Conservation (phyloP, 495 filamentous ascomycete species). For the Aspergillus steynii region DNA sequence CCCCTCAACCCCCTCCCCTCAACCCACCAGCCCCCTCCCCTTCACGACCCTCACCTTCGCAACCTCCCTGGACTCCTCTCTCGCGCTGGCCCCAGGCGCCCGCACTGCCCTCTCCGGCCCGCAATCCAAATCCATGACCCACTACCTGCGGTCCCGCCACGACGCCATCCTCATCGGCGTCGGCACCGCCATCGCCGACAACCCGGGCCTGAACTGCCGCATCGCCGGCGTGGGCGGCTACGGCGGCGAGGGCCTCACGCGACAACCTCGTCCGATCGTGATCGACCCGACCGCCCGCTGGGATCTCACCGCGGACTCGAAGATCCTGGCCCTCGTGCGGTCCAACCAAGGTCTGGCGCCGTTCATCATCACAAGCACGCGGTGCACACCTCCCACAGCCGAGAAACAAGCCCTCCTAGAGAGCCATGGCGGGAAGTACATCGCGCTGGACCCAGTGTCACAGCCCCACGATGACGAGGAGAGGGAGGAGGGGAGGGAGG, state of each 20-base stretch:
- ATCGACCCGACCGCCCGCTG: conserved; percentile 73
- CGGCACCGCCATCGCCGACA: conserved; percentile 78
- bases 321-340: conserved; percentile 62
- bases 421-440: too few relatives aligned
- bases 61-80: conserved; percentile 75
- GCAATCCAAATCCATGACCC: conserved; percentile 86
- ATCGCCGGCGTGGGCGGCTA: conserved; percentile 56
- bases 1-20: conserved; percentile 20
- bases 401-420: conserved; percentile 29
- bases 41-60: conserved; percentile 88
- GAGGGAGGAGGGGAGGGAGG: conserved; percentile 4
- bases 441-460: conserved; percentile 26
- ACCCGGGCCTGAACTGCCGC: conserved; percentile 81
- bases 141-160: conserved; percentile 80
- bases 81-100: conserved; percentile 71
- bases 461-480: too few relatives aligned
- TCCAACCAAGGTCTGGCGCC: conserved; percentile 67
- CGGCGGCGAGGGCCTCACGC: conserved; percentile 38
- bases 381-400: conserved; percentile 21
- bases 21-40: conserved; percentile 23
- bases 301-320: conserved; percentile 58
- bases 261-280: conserved; percentile 76
- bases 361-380: conserved; percentile 56
- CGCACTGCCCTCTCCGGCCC: conserved; percentile 79
- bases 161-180: conserved; percentile 86